Percentiles rank a stretch among this genome's conserved stretches.
These are phyloP conservation scores for Lentinus tigrinus DNA, from an alignment of 768 basidiomycete species.

Conservation along the genomic window DNA sequence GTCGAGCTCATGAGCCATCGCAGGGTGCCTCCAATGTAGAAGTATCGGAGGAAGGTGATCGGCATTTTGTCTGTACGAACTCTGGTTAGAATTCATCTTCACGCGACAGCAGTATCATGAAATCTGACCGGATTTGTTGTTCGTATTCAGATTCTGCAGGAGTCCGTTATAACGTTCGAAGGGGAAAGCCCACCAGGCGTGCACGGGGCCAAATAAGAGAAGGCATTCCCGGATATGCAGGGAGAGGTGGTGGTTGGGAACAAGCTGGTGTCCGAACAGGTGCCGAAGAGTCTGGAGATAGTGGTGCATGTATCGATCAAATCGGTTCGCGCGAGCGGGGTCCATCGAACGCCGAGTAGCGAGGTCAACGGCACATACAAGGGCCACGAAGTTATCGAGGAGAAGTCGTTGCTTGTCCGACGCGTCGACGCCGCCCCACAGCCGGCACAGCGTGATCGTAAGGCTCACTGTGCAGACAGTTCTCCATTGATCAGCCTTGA, in stretches of 20 bases:
- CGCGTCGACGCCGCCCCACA: conserved; percentile 27
- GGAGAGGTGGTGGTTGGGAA: conserved; percentile 34
- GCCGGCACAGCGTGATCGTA: conserved; percentile 33
- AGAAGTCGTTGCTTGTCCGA: conserved; percentile 8
- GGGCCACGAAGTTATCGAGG: conserved; percentile 32
- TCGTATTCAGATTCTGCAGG: neutral
- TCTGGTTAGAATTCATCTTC: too few relatives aligned
- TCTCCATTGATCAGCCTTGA: conserved; percentile 38
- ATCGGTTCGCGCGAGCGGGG: too few relatives aligned
- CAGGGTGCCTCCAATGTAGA: too few relatives aligned
- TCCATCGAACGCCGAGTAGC: conserved; percentile 18
- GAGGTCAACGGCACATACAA: conserved; percentile 16
- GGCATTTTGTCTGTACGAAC: too few relatives aligned
- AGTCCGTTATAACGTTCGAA: neutral
- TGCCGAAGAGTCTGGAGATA: too few relatives aligned
- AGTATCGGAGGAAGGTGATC: too few relatives aligned
- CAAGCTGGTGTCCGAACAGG: neutral
- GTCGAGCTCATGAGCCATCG: too few relatives aligned
- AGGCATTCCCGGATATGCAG: conserved; percentile 31
- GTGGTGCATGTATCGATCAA: too few relatives aligned
- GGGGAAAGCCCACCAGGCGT: conserved; percentile 1
- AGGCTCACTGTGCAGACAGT: conserved; percentile 33
- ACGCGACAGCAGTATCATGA: too few relatives aligned
- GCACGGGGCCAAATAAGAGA: conserved; percentile 29
- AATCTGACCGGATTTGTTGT: neutral